Evolutionary conservation across 1,139 yeast species (phyloP).

Genomic region (Keqinozyma sinolaborantium): DNA sequence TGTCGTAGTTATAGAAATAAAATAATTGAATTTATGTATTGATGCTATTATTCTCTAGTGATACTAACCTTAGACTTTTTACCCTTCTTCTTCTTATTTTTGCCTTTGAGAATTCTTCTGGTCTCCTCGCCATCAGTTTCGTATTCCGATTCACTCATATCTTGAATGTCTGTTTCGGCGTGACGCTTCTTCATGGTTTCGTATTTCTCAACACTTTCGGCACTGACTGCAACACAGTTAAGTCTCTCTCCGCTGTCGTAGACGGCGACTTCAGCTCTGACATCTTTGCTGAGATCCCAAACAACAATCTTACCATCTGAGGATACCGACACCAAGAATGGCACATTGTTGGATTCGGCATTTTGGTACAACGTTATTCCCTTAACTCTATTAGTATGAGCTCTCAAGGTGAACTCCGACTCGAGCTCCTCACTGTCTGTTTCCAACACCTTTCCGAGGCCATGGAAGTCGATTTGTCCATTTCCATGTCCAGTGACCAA

Average conservation of each 20-base stretch:
- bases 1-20: slow-evolving; percentile 18
- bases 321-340: slow-evolving; percentile 74
- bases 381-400: slow-evolving; percentile 85
- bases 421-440: slow-evolving; percentile 23
- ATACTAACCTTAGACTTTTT: slow-evolving; percentile 44
- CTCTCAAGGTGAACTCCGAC: slow-evolving; percentile 60
- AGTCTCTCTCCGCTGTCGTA: slow-evolving; percentile 92
- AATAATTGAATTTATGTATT: not conserved
- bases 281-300: slow-evolving; percentile 61
- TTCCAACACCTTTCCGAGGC: slow-evolving; percentile 18
- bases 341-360: slow-evolving; percentile 28
- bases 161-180: slow-evolving; percentile 28
- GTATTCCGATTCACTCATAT: slow-evolving; percentile 60
- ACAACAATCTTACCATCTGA: slow-evolving; percentile 92
- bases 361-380: slow-evolving; percentile 58
- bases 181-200: slow-evolving; percentile 69
- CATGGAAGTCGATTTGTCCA: slow-evolving; percentile 65
- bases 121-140: slow-evolving; percentile 59
- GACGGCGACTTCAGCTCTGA: slow-evolving; percentile 80
- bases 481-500: slow-evolving; percentile 67
- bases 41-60: slow-evolving; percentile 44
- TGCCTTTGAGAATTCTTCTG: slow-evolving; percentile 38
- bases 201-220: slow-evolving; percentile 73
- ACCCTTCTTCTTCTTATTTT: slow-evolving; percentile 38
- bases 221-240: slow-evolving; percentile 77